phyloP scores from a whole-genome alignment of 2,329 filamentous ascomycete species.

The Scytalidium lignicola region DNA sequence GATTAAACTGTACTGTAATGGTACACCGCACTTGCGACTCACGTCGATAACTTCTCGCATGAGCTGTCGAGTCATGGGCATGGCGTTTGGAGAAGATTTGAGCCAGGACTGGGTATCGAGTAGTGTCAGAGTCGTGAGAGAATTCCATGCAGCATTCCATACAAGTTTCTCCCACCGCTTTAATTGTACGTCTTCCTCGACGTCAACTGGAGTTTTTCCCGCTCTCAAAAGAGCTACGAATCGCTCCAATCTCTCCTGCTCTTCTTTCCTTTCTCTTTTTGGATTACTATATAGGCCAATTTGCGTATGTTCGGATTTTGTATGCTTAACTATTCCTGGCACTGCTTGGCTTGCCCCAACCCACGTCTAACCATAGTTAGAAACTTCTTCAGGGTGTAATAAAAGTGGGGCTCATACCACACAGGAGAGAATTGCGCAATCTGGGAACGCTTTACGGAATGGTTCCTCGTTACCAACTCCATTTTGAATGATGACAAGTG shows the following conservation, averaged over 20 bases:
- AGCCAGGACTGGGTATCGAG: constrained; percentile 48
- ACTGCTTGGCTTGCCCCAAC: constrained; percentile 45
- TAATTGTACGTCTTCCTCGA: constrained; percentile 49
- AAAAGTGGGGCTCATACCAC: constrained; percentile 36
- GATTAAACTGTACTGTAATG: constrained; percentile 41
- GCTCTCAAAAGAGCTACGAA: constrained; percentile 36
- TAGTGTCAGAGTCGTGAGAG: constrained; percentile 51
- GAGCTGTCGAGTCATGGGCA: constrained; percentile 44
- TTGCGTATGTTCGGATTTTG: constrained; percentile 47
- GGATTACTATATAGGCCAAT: constrained; percentile 46
- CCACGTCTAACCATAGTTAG: constrained; percentile 35
- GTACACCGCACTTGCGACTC: constrained; percentile 46
- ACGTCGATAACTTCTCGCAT: constrained; percentile 50
- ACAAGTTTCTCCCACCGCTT: constrained; percentile 57
- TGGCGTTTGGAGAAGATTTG: constrained; percentile 38
- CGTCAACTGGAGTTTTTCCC: constrained; percentile 40
- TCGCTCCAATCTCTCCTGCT: constrained; percentile 33
- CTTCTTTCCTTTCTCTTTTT: constrained; percentile 19
- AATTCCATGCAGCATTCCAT: constrained; percentile 57
- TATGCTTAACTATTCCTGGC: constrained; percentile 46
- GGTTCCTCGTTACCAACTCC: constrained; percentile 56
- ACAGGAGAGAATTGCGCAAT: constrained; percentile 48
- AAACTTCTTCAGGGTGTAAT: constrained; percentile 1
- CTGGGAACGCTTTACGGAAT: constrained; percentile 42
- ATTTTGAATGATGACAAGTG: constrained; percentile 57